Evolutionary conservation across 192 early-diverging fungal genomes (phyloP).

Genomic region (Coemansia sp.): DNA sequence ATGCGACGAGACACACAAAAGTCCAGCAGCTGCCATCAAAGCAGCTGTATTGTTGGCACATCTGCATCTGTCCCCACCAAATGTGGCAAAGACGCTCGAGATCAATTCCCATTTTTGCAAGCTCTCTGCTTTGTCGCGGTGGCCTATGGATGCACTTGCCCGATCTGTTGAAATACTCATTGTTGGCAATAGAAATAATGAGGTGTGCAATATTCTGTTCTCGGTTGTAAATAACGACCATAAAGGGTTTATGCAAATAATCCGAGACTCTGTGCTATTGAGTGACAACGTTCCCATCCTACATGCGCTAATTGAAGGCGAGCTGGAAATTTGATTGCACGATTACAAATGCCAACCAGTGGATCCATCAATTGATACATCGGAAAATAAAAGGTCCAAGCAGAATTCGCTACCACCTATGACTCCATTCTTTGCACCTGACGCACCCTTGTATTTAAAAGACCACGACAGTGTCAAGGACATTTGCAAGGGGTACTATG

Average conservation of each 20-base stretch:
- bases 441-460: neutral
- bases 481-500: conserved; percentile 12
- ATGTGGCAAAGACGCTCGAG: neutral
- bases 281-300: neutral
- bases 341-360: neutral
- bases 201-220: conserved; percentile 13
- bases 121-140: conserved; percentile 11
- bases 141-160: conserved; percentile 29
- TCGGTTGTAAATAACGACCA: neutral
- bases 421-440: conserved; percentile 21
- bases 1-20: no score
- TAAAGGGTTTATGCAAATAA: conserved; percentile 1
- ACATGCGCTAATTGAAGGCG: conserved; percentile 14
- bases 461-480: neutral
- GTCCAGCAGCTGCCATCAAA: neutral
- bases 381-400: neutral
- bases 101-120: neutral
- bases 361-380: neutral
- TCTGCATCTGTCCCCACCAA: neutral
- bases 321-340: conserved; percentile 19
- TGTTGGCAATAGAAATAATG: neutral
- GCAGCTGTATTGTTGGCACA: conserved; percentile 14
- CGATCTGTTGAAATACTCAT: conserved; percentile 8
- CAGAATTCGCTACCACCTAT: neutral
- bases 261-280: neutral